These are phyloP conservation scores for Zygoascus hellenicus DNA, from an alignment of 1,139 yeast species.

Conservation along the genomic window DNA sequence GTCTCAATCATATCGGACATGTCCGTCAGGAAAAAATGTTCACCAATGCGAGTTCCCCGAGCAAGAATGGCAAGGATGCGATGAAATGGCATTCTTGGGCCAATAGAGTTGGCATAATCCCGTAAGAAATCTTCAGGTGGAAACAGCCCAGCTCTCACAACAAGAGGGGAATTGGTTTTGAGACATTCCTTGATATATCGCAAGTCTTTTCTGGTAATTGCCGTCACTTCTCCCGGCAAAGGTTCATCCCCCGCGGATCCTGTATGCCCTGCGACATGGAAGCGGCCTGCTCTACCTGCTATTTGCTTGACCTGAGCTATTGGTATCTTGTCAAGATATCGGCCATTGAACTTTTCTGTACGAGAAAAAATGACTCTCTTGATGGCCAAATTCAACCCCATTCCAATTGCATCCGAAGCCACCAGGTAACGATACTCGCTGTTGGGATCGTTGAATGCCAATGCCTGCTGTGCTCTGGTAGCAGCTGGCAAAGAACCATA, in stretches of 20 bases:
- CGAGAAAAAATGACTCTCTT: conserved; percentile 71
- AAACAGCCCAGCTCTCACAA: conserved; percentile 27
- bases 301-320: conserved; percentile 71
- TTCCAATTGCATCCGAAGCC: conserved; percentile 96
- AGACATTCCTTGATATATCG: conserved; percentile 30
- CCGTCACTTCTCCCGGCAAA: conserved; percentile 41
- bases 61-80: conserved; percentile 21
- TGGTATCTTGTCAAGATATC: conserved; percentile 42
- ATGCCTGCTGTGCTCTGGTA: conserved; percentile 80
- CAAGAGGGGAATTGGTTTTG: conserved; percentile 24
- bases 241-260: conserved; percentile 8
- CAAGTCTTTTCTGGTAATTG: conserved; percentile 27
- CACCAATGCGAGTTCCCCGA: conserved; percentile 19
- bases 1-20: conserved; percentile 23
- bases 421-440: conserved; percentile 75
- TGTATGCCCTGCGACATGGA: conserved; percentile 31
- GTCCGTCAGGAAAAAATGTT: conserved; percentile 22
- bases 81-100: conserved; percentile 20
- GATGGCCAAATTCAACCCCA: conserved; percentile 89
- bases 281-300: conserved; percentile 96
- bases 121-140: conserved; percentile 28
- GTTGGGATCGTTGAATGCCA: conserved; percentile 54
- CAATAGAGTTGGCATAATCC: conserved; percentile 23
- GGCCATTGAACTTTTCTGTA: conserved; percentile 67
- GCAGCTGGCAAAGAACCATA: conserved; percentile 98